Evolutionary conservation across 495 filamentous ascomycete genomes (phyloP).

Genomic region (Podospora pseudopauciseta): DNA sequence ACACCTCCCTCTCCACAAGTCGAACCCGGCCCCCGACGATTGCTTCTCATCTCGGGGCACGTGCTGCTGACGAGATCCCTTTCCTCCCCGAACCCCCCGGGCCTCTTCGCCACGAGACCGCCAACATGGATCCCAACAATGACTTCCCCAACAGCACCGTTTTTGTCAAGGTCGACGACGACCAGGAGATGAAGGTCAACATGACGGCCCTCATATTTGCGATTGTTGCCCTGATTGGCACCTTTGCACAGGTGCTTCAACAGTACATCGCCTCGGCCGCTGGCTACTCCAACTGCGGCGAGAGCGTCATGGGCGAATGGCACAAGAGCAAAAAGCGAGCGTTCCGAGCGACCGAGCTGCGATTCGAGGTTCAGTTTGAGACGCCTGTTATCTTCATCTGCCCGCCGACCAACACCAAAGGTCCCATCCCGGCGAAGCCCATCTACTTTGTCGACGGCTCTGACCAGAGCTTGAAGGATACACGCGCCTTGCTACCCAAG

Average conservation of each 20-base stretch:
- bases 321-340: conserved; percentile 38
- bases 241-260: conserved; percentile 40
- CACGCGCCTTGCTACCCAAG: conserved; percentile 23
- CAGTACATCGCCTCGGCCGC: conserved; percentile 43
- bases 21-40: not conserved
- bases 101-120: not conserved
- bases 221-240: conserved; percentile 39
- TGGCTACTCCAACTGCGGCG: conserved; percentile 40
- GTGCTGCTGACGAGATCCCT: not conserved
- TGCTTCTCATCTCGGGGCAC: not conserved
- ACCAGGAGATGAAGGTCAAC: conserved; percentile 21
- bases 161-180: not conserved
- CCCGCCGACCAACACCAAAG: conserved; percentile 35
- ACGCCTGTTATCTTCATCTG: conserved; percentile 49
- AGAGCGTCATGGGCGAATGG: conserved; percentile 47
- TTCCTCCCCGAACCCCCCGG: not conserved
- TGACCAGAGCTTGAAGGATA: conserved; percentile 33
- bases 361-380: conserved; percentile 50
- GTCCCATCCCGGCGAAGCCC: conserved; percentile 34
- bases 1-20: not conserved
- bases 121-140: conserved; percentile 6
- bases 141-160: not conserved
- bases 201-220: conserved; percentile 34
- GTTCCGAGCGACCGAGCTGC: conserved; percentile 40
- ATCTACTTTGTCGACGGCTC: conserved; percentile 43